Conservation (phyloP, 345 rosid species). For the Hibiscus trionum region DNA sequence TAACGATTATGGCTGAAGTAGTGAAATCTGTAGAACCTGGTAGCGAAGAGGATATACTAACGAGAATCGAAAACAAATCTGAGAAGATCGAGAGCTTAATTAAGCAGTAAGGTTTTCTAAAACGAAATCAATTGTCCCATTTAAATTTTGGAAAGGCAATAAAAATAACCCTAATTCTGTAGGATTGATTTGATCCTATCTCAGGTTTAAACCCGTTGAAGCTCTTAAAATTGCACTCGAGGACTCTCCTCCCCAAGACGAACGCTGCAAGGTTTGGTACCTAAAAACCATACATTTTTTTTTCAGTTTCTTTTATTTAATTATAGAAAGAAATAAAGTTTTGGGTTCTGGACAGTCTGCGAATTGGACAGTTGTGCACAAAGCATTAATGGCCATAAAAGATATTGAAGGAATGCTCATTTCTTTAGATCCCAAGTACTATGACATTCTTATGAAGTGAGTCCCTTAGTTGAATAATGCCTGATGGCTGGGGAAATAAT, state of each 20-base stretch:
- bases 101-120: constrained; percentile 40
- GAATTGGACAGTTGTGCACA: constrained; percentile 82
- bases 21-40: constrained; percentile 59
- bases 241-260: constrained; percentile 78
- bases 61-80: constrained; percentile 83
- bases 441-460: constrained; percentile 89
- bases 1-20: constrained; percentile 34
- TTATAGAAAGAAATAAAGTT: neutral
- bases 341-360: constrained; percentile 47
- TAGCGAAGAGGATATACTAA: constrained; percentile 74
- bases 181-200: neutral
- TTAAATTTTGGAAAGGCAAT: neutral
- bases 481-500: neutral
- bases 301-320: neutral
- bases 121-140: neutral
- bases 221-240: constrained; percentile 89
- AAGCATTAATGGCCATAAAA: constrained; percentile 83
- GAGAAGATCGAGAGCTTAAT: constrained; percentile 84
- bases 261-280: constrained; percentile 75
- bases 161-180: neutral
- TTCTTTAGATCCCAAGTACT: constrained; percentile 82
- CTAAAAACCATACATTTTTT: neutral
- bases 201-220: constrained; percentile 55
- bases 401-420: constrained; percentile 77
- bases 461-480: neutral